phyloP scores from a whole-genome alignment of 805 yeast species.

The Barnettozyma sp. region DNA sequence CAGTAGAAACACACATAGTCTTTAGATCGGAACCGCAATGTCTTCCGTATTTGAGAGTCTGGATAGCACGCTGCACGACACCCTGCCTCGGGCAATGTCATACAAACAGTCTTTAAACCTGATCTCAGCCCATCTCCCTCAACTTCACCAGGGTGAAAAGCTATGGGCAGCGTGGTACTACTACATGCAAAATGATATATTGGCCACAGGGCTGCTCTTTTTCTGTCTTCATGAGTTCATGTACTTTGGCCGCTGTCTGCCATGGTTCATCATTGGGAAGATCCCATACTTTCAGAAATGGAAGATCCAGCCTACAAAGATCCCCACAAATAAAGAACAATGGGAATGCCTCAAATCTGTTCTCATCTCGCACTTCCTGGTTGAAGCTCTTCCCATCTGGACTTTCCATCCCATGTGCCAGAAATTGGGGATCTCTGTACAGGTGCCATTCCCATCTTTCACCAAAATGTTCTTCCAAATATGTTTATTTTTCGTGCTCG shows the following conservation, averaged over 20 bases:
- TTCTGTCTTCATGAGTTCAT: conserved; percentile 78
- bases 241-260: conserved; percentile 88
- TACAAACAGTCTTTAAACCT: conserved; percentile 12
- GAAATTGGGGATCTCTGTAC: conserved; percentile 64
- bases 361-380: conserved; percentile 77
- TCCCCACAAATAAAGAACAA: conserved; percentile 78
- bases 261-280: conserved; percentile 85
- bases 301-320: conserved; percentile 83
- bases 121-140: conserved; percentile 9
- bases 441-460: conserved; percentile 79
- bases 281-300: conserved; percentile 79
- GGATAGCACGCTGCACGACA: conserved; percentile 10
- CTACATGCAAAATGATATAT: conserved; percentile 76
- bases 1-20: no score
- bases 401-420: conserved; percentile 91
- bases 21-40: conserved; percentile 11
- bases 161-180: conserved; percentile 88
- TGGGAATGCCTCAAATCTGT: conserved; percentile 89
- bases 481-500: conserved; percentile 71
- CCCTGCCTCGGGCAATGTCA: conserved; percentile 14
- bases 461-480: conserved; percentile 59
- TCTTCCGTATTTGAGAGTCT: conserved; percentile 17
- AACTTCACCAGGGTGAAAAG: conserved; percentile 42
- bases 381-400: conserved; percentile 96
- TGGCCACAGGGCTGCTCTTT: conserved; percentile 87